Percentiles rank a stretch among this genome's conserved stretches.
Conservation (phyloP, 495 filamentous ascomycete species). For the Tuber calosporum region DNA sequence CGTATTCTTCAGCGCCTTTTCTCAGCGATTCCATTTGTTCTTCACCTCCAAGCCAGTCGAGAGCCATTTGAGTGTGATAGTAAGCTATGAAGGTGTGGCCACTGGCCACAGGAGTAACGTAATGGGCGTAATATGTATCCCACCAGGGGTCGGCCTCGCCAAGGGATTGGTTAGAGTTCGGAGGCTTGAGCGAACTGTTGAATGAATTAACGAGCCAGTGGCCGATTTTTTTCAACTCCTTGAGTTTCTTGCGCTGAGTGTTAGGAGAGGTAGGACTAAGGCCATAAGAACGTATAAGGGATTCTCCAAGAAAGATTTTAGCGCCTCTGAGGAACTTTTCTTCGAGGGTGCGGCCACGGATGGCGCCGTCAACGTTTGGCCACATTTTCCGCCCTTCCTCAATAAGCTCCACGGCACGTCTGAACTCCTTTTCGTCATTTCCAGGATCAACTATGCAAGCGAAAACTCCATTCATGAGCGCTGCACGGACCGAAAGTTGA, state of each 20-base stretch:
- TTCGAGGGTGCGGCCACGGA: constrained; percentile 35
- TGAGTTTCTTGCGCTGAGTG: constrained; percentile 29
- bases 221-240: constrained; percentile 32
- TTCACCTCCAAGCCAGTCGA: constrained; percentile 20
- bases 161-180: constrained; percentile 21
- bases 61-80: constrained; percentile 21
- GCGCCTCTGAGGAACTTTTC: constrained; percentile 39
- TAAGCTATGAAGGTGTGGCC: constrained; percentile 34
- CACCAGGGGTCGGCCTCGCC: constrained; percentile 37
- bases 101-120: constrained; percentile 26
- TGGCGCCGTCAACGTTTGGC: constrained; percentile 33
- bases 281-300: constrained; percentile 29
- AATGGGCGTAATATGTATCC: constrained; percentile 38
- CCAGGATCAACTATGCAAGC: constrained; percentile 15
- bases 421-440: constrained; percentile 28
- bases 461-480: constrained; percentile 35
- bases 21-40: constrained; percentile 17
- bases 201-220: constrained; percentile 38
- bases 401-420: constrained; percentile 33
- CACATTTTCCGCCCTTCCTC: constrained; percentile 33
- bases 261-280: constrained; percentile 18
- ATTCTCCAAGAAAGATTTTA: constrained; percentile 34
- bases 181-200: constrained; percentile 28
- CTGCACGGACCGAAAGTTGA: constrained; percentile 34
- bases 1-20: constrained; percentile 28